Evolutionary conservation across 768 basidiomycete species (phyloP).

Genomic region (Lactarius vividus): DNA sequence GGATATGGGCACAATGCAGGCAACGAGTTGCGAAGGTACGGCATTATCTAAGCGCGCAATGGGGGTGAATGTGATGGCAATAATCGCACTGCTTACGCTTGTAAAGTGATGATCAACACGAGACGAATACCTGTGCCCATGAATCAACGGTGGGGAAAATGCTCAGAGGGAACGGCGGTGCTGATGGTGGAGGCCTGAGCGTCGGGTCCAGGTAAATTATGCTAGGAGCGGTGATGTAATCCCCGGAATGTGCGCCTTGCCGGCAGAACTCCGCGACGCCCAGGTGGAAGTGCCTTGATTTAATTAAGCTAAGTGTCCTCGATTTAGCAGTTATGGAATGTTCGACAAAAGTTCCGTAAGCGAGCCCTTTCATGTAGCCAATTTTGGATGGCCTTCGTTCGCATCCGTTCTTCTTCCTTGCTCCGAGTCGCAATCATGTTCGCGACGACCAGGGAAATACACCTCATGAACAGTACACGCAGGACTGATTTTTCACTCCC

Average conservation of each 20-base stretch:
- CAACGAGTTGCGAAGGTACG: conserved; percentile 27
- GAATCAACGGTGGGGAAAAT: neutral
- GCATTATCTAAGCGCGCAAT: conserved; percentile 29
- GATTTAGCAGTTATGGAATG: conserved; percentile 28
- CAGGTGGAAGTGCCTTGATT: conserved; percentile 27
- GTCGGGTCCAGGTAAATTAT: neutral
- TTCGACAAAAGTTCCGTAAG: conserved; percentile 17
- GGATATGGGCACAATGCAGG: conserved; percentile 26
- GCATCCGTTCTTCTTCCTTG: conserved; percentile 27
- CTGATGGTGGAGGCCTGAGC: neutral
- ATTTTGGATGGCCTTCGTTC: conserved; percentile 24
- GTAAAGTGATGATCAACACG: conserved; percentile 11
- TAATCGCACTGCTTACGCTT: conserved; percentile 16
- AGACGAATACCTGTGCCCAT: neutral
- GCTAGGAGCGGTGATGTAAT: conserved; percentile 26
- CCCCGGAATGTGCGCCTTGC: conserved; percentile 23
- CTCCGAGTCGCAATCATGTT: conserved; percentile 24
- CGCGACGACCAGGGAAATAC: conserved; percentile 10
- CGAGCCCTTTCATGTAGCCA: conserved; percentile 27
- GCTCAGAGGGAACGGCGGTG: neutral
- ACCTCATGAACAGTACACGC: neutral
- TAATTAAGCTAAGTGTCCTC: conserved; percentile 29
- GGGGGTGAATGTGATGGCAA: conserved; percentile 18
- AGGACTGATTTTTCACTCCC: neutral
- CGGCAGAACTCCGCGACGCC: conserved; percentile 26